Conservation (phyloP, 2,329 filamentous ascomycete genomes). For the Diaporthe sp. region DNA sequence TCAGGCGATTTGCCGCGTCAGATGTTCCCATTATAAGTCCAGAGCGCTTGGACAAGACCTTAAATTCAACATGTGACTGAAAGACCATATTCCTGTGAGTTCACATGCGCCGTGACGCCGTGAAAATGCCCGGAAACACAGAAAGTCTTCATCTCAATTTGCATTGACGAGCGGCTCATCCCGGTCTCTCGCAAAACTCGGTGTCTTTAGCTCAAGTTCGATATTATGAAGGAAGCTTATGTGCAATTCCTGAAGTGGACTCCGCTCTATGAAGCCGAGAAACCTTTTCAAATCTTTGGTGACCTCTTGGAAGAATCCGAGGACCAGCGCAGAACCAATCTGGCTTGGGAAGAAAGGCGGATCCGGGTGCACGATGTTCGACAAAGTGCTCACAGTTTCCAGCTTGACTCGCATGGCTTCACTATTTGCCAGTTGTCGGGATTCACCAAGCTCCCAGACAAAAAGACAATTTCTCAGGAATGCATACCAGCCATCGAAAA, state of each 20-base stretch:
- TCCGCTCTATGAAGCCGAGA: slow-evolving; percentile 4
- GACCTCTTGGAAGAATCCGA: not conserved
- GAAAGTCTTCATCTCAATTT: not conserved
- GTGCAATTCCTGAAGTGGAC: slow-evolving; percentile 9
- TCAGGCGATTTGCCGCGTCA: not conserved
- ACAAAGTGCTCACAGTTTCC: not conserved
- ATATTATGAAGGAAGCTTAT: not conserved
- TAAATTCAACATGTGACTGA: not conserved
- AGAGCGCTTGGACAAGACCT: not conserved
- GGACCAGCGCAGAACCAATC: slow-evolving; percentile 7
- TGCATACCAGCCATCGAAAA: slow-evolving; percentile 12
- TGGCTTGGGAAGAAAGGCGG: not conserved
- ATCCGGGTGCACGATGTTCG: not conserved
- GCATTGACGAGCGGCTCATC: not conserved
- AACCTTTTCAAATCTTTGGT: not conserved
- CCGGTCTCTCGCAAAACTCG: not conserved
- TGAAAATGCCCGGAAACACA: too few relatives aligned
- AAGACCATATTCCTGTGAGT: not conserved
- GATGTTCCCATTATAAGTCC: not conserved
- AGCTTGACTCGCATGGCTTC: not conserved
- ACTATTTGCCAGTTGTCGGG: not conserved
- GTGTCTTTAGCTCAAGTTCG: not conserved
- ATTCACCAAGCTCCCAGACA: not conserved
- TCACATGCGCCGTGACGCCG: not conserved
- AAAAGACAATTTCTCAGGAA: not conserved